Evolutionary conservation across 352 stramenopile genomes (phyloP).

Genomic region (Pythium scleroteichum): DNA sequence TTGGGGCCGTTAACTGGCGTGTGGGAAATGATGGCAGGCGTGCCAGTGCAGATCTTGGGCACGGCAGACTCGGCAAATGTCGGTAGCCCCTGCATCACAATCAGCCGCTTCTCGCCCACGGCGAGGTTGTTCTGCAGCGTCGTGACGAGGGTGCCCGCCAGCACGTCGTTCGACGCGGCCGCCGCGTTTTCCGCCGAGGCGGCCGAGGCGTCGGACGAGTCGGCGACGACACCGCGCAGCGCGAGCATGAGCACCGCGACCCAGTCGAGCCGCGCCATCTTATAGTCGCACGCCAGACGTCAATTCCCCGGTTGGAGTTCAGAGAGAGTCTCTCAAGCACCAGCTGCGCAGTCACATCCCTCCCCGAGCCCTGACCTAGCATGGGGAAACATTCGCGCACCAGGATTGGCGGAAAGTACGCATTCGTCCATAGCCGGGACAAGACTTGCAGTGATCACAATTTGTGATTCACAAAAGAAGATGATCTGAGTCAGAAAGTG

Average conservation of each 20-base stretch:
- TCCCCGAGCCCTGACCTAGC: too few species aligned
- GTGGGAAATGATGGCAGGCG: slow-evolving; percentile 42
- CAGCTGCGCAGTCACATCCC: too few species aligned
- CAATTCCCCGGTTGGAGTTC: too few species aligned
- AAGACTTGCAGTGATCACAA: too few species aligned
- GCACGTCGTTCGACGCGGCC: not conserved
- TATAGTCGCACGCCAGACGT: too few species aligned
- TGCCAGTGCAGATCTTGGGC: slow-evolving; percentile 36
- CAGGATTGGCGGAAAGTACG: too few species aligned
- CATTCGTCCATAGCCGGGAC: too few species aligned
- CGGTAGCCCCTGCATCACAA: slow-evolving; percentile 16
- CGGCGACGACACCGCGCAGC: not conserved
- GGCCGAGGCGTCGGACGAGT: not conserved
- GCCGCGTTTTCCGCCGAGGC: not conserved
- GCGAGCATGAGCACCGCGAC: slow-evolving; percentile 1
- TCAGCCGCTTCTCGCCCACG: slow-evolving; percentile 2
- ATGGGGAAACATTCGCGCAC: too few species aligned
- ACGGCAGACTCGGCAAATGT: slow-evolving; percentile 14
- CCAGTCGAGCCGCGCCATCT: not conserved
- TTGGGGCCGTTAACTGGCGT: slow-evolving; percentile 31
- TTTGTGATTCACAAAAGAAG: too few species aligned
- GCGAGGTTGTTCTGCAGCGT: slow-evolving; percentile 8
- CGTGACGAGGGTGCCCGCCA: not conserved
- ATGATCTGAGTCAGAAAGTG: too few species aligned
- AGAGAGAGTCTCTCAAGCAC: too few species aligned